Evolutionary conservation across 768 basidiomycete genomes (phyloP).

Genomic region (Pleurotus eryngii): DNA sequence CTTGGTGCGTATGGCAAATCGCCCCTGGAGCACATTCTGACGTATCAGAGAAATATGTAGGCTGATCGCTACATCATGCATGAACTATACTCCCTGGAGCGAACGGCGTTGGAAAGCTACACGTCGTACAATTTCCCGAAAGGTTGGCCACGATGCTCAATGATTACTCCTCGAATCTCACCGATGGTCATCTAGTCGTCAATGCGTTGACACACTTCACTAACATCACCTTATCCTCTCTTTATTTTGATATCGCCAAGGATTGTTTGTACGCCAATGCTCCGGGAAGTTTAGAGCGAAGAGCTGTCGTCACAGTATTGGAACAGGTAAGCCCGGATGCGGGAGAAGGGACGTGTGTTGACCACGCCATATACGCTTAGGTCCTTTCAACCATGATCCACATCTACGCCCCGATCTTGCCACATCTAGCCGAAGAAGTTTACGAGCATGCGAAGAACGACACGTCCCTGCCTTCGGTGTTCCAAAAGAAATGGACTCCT

Average conservation of each 20-base stretch:
- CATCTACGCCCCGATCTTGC: constrained; percentile 81
- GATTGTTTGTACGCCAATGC: constrained; percentile 82
- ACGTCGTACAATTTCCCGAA: constrained; percentile 73
- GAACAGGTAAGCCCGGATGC: constrained; percentile 47
- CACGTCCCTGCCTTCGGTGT: constrained; percentile 53
- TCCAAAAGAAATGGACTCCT: constrained; percentile 63
- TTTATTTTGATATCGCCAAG: constrained; percentile 92
- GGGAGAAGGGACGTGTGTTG: too few species aligned
- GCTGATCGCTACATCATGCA: constrained; percentile 85
- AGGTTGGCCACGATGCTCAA: constrained; percentile 44
- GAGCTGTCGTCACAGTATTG: constrained; percentile 67
- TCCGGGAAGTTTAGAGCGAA: constrained; percentile 47
- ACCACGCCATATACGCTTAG: constrained; percentile 30
- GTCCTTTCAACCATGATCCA: constrained; percentile 62
- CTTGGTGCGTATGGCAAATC: constrained; percentile 46
- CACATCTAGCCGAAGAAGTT: constrained; percentile 90
- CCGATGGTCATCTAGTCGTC: constrained; percentile 48
- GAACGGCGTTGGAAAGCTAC: constrained; percentile 65
- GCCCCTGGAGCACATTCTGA: background rate
- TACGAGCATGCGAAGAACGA: constrained; percentile 38
- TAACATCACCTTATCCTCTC: constrained; percentile 79
- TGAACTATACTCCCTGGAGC: constrained; percentile 73
- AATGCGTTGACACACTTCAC: constrained; percentile 72
- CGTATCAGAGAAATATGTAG: constrained; percentile 33
- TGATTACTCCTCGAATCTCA: background rate